Evolutionary conservation across 1,284 basidiomycete species (phyloP), one percentile per base, ranked within the genome.

Genomic region (Acaromyces ingoldii): DNA sequence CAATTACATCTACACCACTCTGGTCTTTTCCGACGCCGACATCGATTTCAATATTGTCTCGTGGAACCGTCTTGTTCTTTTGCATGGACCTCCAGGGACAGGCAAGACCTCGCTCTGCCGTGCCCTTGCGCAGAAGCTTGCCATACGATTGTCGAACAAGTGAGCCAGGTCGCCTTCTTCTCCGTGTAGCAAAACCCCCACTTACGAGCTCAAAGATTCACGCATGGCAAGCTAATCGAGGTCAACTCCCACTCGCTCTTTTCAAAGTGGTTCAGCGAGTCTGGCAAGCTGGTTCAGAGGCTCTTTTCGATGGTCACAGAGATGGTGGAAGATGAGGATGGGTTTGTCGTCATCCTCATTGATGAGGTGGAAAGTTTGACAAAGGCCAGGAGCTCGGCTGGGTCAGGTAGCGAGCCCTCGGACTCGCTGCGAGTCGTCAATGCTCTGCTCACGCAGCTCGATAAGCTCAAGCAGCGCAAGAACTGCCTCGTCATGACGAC

Each of bases 281-380:
- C 90, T 0, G 95, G 95, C 25, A 99, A 99, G 77, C 84, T 99
- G 13, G 95, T 99, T 0, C 92, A 98, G 70, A 83, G 87, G 51
- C 80, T 98, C 15, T 99, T 99, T 72, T 84, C 82, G 44, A 87
- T 83, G 53, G 89, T 99, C 42, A 87, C 82, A 43, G 89, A 92
- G 63, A 82, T 97, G 77, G 79, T 80, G 5, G 90, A 92, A 48
- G 91, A 97, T 65, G 87, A 91, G 55, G 84, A 86, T 47, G 84
- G 85, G 6, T 97, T 98, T 69, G 85, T 98, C 0, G 85, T 96
- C 1, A 89, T 99, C 15, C 81, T 99, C 36, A 98, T 99, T 48
- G 92, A 98, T 77, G 93, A 99, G 77, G 92, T 99, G 2, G 93
- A 99, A 76, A 91, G 87, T 7, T 76, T 99, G 56, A 97, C 95